Base-by-base conservation (phyloP, 1,139 yeast genomes). In the Wickerhamiella pararugosa region DNA sequence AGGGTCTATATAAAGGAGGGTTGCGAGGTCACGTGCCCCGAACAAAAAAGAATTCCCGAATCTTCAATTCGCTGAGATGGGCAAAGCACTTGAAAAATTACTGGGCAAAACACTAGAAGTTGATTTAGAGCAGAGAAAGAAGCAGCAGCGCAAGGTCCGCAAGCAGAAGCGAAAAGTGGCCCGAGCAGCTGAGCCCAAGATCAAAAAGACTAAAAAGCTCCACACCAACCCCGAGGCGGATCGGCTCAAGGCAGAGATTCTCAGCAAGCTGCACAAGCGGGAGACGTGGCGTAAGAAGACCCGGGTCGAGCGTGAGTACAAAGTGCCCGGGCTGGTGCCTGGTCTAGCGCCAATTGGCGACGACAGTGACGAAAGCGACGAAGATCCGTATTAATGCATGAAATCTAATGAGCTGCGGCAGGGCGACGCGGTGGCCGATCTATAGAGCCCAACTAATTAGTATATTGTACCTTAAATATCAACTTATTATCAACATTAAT, bases 271-370 rank as follows among this genome's bases (percentile, higher is more conserved):
- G 9, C 27, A 35, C 25, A 32, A 42, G 11, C 32, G 31, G 15
- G 36, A 44, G 11, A 34, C 46, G 2, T 48, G 42, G 30, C 45
- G 45, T 7, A 49, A 50, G 44, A 42, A 47, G 15, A 32, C 31
- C 39, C 44, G 41, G 33, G 33, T 34, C 10, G 21, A 15, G 28
- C 25, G 33, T n/a, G 47, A 34, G 40, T 37, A 9, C 39, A 39
- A 29, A 21, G 47, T 48, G 43, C 45, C 45, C 6, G 54, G 54
- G 1, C 44, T 51, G 25, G 43, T 54, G 6, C 56, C 56, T 2
- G 56, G 56, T 5, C 47, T 52, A 25, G 56, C 56, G 1, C 56
- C 56, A 4, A 46, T 52, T 7, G 56, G 52, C 29, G 50, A 51
- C 45, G 51, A 51, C 25, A 50, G 51, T 2, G 53, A 50, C 29